Base-by-base conservation (phyloP, 306 rosid species). In the Cajanus cajan region DNA sequence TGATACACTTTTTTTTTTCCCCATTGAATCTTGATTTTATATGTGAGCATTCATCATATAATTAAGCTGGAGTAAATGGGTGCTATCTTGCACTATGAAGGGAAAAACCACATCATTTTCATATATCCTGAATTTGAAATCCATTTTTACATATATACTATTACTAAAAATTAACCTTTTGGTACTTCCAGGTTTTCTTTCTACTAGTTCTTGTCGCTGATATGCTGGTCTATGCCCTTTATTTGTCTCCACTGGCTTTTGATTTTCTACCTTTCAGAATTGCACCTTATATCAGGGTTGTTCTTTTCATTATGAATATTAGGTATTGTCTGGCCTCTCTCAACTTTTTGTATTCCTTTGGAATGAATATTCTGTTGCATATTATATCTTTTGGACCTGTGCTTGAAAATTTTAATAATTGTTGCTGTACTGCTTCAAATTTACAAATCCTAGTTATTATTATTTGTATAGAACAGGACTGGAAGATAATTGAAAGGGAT, bases 281-380 rank as follows among this genome's bases (percentile, higher is more conserved):
- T 74, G 97, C 99, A 45, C 99, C 99, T 54, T 95, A 95, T 85
- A 41, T 95, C 79, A 86, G 99, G 79, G 98, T 95, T 64, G 79
- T 93, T 80, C 89, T 95, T 88, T 90, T 91, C 86, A 76, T 90
- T 87, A 78, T 95, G 86, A 91, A 82, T 84, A 85, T 92, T 77
- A 95, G 98, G 98, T 95, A 95, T 37, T 51, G 54, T 55, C 37
- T 63, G 61, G 19, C 77, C 18, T 31, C 73, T 50, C 64, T 64
- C 52, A 24, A 77, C 25, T 43, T 61, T 40, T 16, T 2, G 3
- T 41, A 65, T 78, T 52, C 55, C 25, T 41, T 70, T 16, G 7
- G 66, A 68, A 70, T 67, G 25, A 68, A 48, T 50, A 68, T 64
- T 22, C 36, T 71, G 11, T 36, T 64, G 24, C 64, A 65, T 54